A percentile compares a stretch with the other conserved stretches of the same genome.
Evolutionary conservation across 495 filamentous ascomycete genomes (phyloP).

Genomic region (Glarea lozoyensis): DNA sequence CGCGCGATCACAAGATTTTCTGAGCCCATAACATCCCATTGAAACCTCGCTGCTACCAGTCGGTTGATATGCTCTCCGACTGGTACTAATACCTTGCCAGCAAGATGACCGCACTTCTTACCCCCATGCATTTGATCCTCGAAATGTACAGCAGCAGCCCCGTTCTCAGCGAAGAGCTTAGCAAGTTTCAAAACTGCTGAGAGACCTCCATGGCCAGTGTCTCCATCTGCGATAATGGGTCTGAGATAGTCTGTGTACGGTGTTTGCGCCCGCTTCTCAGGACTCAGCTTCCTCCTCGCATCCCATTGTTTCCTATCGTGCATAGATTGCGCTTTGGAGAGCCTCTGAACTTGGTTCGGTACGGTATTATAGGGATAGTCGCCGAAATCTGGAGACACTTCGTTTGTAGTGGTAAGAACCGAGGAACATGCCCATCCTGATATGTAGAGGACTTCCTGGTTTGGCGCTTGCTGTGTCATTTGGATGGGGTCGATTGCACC

Average conservation of each 20-base stretch:
- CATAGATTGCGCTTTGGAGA: constrained; percentile 93
- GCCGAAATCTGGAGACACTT: constrained; percentile 93
- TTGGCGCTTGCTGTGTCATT: constrained; percentile 96
- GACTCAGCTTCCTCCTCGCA: constrained; percentile 62
- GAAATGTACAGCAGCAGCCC: constrained; percentile 92
- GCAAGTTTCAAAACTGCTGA: constrained; percentile 92
- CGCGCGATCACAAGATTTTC: constrained; percentile 93
- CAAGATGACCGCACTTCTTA: constrained; percentile 97
- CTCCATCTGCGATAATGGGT: constrained; percentile 95
- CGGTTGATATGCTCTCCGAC: constrained; percentile 94
- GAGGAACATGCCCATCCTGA: constrained; percentile 97
- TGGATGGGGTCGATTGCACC: constrained; percentile 96
- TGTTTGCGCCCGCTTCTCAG: constrained; percentile 59
- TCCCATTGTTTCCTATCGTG: constrained; percentile 97
- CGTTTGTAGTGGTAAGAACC: constrained; percentile 85
- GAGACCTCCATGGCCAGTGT: constrained; percentile 88
- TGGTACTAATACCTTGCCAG: constrained; percentile 92
- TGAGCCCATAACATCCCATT: constrained; percentile 95
- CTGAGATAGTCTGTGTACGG: constrained; percentile 87
- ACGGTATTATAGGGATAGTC: constrained; percentile 99
- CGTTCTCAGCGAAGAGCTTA: constrained; percentile 97
- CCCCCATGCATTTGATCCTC: constrained; percentile 97
- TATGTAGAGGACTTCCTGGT: constrained; percentile 93
- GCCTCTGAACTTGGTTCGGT: constrained; percentile 90
- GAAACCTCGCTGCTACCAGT: constrained; percentile 82